A percentile compares a stretch with the other conserved stretches of the same genome.
Evolutionary conservation across 2,329 filamentous ascomycete genomes (phyloP).

Genomic region (Penicillium sp.): DNA sequence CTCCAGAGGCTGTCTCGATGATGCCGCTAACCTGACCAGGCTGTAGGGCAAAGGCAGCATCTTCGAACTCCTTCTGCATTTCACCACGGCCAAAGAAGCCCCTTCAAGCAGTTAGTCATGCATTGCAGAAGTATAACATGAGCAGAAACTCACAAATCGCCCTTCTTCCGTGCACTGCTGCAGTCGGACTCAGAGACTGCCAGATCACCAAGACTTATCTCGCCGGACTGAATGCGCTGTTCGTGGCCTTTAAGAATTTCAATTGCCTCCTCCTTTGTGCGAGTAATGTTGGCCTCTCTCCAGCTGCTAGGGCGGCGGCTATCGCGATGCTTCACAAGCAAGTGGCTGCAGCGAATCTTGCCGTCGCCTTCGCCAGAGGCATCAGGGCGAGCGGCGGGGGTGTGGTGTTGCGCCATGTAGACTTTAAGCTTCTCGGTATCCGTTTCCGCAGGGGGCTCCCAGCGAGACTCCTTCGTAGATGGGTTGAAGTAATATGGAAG

Average conservation of each 20-base stretch:
- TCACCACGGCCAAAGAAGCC: constrained; percentile 92
- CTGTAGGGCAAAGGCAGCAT: constrained; percentile 86
- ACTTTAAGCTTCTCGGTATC: constrained; percentile 89
- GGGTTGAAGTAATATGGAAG: constrained; percentile 98
- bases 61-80: constrained; percentile 99
- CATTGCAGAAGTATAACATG: not conserved
- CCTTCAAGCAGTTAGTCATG: constrained; percentile 37
- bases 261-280: constrained; percentile 82
- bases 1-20: constrained; percentile 87
- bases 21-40: constrained; percentile 82
- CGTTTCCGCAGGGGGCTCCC: constrained; percentile 86
- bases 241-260: constrained; percentile 74
- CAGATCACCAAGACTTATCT: constrained; percentile 72
- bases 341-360: constrained; percentile 90
- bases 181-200: constrained; percentile 90
- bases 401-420: constrained; percentile 91
- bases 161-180: constrained; percentile 89
- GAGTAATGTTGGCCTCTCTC: constrained; percentile 85
- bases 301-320: constrained; percentile 89
- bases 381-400: constrained; percentile 37
- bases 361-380: constrained; percentile 55
- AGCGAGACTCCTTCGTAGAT: constrained; percentile 80
- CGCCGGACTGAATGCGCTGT: constrained; percentile 69
- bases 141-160: constrained; percentile 66
- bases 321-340: constrained; percentile 89